Base-by-base conservation (phyloP, 495 filamentous ascomycete species). In the Pyrenopolyporus hunteri region DNA sequence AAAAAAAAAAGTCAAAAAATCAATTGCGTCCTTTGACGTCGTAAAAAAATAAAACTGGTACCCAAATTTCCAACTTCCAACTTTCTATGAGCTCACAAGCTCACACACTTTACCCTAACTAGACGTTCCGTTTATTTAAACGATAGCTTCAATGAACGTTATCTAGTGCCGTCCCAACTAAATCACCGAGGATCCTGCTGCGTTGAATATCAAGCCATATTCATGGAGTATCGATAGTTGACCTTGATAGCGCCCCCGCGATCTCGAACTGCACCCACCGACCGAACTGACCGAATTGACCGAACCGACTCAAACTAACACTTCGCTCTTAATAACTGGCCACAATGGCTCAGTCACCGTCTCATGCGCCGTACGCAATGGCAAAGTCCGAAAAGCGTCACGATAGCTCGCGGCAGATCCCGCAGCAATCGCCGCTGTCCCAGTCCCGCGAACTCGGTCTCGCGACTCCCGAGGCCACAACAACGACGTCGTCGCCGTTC, bases 381-480 rank as follows among this genome's bases (percentile, higher is more conserved):
- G 43, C 48, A 8, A 53, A 29, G 44, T 22, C 51, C 2, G 32
- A 51, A 49, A 53, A 51, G 17, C 59, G 40, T 20, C 66, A 32
- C 16, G 59, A 64, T 4, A 39, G 40, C 50, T 42, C 16, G 3
- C 17, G 39, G 7, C 57, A 49, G 2, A 57, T 49, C 19, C 29
- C 64, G 11, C 49, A 60, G 9, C 61, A 68, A 32, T 62, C 69
- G 9, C 72, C 76, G 1, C 62, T 82, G 10, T 57, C 82, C 1
- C 85, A 89, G 64, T 87, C 86, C 20, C 75, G 82, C 25, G 87
- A 90, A 69, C 84, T 78, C 1, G 86, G 83, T 36, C 84, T 85
- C 40, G 76, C 82, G 5, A 67, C 80, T 16, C 82, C 85, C 0
- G 69, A 79, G 31, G 67, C 65, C 16, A 63, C 66, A 3, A 70